Conservation (phyloP, 179 eudicot genomes). For the Beta lomatogona region DNA sequence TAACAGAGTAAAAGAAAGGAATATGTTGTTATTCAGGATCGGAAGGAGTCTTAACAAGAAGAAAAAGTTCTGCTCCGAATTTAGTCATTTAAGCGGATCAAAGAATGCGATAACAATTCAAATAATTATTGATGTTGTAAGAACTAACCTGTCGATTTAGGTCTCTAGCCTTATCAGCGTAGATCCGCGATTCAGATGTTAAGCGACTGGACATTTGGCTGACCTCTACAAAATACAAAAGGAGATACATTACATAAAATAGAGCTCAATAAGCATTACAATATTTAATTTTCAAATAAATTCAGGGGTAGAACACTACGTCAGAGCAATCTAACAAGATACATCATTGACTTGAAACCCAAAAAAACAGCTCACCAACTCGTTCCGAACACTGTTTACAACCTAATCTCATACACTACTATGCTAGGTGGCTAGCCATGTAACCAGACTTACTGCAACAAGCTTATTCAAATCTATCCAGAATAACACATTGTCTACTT, state of each 20-base stretch:
- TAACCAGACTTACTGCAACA: background rate
- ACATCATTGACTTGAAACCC: background rate
- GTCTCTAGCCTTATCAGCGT: conserved; percentile 95
- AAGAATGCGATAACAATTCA: background rate
- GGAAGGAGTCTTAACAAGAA: background rate
- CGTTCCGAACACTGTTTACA: background rate
- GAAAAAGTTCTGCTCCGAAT: background rate
- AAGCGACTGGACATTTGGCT: conserved; percentile 97
- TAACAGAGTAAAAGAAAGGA: background rate
- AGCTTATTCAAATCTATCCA: background rate
- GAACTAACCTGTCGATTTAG: conserved; percentile 87
- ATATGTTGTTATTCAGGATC: no score
- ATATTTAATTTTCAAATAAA: background rate
- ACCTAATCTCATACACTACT: background rate
- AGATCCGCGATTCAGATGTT: conserved; percentile 92
- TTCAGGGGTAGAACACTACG: background rate
- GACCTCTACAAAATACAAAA: conserved; percentile 71
- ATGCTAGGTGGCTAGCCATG: background rate
- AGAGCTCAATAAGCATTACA: background rate
- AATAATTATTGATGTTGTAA: background rate
- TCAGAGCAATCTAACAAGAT: background rate
- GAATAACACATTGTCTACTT: background rate
- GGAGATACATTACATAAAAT: background rate
- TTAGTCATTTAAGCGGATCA: background rate
- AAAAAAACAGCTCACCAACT: background rate